phyloP scores from a whole-genome alignment of 768 basidiomycete species.

The Mycena galericulata region DNA sequence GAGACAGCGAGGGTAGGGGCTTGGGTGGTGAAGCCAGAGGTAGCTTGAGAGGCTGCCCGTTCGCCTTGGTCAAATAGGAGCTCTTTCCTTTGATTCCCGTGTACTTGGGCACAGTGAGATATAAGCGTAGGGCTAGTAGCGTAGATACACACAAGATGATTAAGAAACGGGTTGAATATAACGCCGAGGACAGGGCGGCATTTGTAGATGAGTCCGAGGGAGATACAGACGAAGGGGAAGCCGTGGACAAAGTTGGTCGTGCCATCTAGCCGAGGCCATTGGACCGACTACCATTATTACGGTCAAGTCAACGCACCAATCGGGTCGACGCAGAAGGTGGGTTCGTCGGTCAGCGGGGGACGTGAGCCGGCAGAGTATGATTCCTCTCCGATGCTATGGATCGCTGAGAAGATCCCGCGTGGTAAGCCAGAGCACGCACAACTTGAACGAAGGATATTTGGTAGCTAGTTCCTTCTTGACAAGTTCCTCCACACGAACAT shows the following conservation, averaged over 20 bases:
- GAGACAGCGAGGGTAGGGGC: slow-evolving; percentile 74
- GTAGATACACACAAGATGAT: slow-evolving; percentile 70
- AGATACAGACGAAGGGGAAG: slow-evolving; percentile 91
- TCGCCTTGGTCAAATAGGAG: slow-evolving; percentile 73
- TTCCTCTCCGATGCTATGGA: slow-evolving; percentile 90
- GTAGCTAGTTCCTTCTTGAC: slow-evolving; percentile 75
- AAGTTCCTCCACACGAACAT: slow-evolving; percentile 89
- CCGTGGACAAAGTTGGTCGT: slow-evolving; percentile 92
- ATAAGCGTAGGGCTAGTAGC: not conserved
- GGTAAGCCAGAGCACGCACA: slow-evolving; percentile 66
- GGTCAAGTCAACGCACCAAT: slow-evolving; percentile 67
- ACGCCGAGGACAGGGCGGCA: slow-evolving; percentile 89
- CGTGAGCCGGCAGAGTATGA: slow-evolving; percentile 83
- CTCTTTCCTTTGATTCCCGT: slow-evolving; percentile 85
- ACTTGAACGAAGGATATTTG: slow-evolving; percentile 81
- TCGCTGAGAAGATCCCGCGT: not conserved
- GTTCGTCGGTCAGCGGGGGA: slow-evolving; percentile 81
- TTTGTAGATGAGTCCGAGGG: slow-evolving; percentile 88
- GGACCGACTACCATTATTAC: not conserved
- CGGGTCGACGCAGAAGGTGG: slow-evolving; percentile 97
- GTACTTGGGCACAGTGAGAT: slow-evolving; percentile 59
- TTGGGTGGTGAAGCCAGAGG: slow-evolving; percentile 73
- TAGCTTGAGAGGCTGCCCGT: slow-evolving; percentile 62
- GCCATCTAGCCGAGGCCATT: slow-evolving; percentile 63
- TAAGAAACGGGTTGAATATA: slow-evolving; percentile 92